Conservation (phyloP, 1,284 basidiomycete species). For the Peniophora sp. region DNA sequence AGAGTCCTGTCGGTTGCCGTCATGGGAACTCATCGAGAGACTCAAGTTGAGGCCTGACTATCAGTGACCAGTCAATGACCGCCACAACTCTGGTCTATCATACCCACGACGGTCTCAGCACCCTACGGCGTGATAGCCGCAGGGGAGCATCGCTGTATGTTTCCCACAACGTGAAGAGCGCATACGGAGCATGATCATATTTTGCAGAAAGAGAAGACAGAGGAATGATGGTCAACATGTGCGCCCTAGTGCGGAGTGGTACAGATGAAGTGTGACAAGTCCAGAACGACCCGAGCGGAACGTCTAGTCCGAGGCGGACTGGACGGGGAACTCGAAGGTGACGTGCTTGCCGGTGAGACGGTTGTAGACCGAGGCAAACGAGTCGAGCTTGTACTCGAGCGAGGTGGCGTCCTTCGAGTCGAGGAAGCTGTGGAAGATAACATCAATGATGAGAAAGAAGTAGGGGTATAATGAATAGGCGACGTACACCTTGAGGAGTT, state of each 20-base stretch:
- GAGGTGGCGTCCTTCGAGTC: conserved; percentile 98
- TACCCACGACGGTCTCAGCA: too few relatives aligned
- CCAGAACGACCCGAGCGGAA: too few relatives aligned
- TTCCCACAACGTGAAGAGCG: too few relatives aligned
- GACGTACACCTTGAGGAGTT: conserved; percentile 93
- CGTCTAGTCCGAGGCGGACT: conserved; percentile 42
- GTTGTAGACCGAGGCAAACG: conserved; percentile 92
- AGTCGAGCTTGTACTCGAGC: conserved; percentile 99
- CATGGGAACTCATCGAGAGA: too few relatives aligned
- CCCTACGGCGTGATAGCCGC: too few relatives aligned
- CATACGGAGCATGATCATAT: neutral
- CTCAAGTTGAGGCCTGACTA: too few relatives aligned
- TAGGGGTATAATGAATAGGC: neutral
- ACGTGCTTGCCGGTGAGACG: conserved; percentile 93
- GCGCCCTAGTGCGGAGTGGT: neutral
- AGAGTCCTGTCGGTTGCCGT: too few relatives aligned
- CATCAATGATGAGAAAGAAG: neutral
- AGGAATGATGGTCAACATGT: neutral
- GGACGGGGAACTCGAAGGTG: conserved; percentile 80
- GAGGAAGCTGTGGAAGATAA: conserved; percentile 64
- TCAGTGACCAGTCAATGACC: too few relatives aligned
- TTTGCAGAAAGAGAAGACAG: neutral
- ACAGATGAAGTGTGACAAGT: too few relatives aligned
- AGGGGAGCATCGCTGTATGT: too few relatives aligned
- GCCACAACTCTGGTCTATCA: too few relatives aligned